These are phyloP conservation scores for Blechomonas ayalai DNA, from an alignment of 208 protist genomes.

Conservation along the genomic window DNA sequence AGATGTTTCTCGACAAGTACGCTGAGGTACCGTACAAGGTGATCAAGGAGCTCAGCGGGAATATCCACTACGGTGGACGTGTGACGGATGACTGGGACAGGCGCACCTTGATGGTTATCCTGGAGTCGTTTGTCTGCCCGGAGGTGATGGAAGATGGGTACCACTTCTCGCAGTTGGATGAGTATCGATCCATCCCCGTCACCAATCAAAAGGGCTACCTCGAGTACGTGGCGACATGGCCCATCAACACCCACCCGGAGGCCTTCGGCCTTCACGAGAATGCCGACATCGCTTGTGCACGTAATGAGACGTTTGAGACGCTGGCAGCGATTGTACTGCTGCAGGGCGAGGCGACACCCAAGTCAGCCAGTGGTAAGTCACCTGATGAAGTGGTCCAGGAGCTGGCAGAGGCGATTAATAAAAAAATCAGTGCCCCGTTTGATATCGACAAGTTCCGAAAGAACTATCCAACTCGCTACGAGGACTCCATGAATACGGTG, in stretches of 20 bases:
- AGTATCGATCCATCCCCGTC: slow-evolving; percentile 75
- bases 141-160: slow-evolving; percentile 91
- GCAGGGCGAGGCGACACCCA: slow-evolving; percentile 45
- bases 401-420: slow-evolving; percentile 74
- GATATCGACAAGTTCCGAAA: slow-evolving; percentile 79
- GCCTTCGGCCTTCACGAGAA: slow-evolving; percentile 97
- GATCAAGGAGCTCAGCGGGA: slow-evolving; percentile 92
- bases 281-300: slow-evolving; percentile 95
- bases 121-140: slow-evolving; percentile 89
- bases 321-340: slow-evolving; percentile 78
- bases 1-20: slow-evolving; percentile 97
- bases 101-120: slow-evolving; percentile 91
- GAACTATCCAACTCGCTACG: slow-evolving; percentile 93
- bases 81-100: slow-evolving; percentile 98
- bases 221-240: slow-evolving; percentile 88
- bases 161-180: slow-evolving; percentile 76
- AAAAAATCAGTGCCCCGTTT: slow-evolving; percentile 69
- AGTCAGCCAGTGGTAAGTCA: slow-evolving; percentile 27
- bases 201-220: slow-evolving; percentile 83
- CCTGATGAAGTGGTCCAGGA: slow-evolving; percentile 81
- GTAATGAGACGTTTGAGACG: slow-evolving; percentile 89
- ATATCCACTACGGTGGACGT: slow-evolving; percentile 98
- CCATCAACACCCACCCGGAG: slow-evolving; percentile 92
- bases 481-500: slow-evolving; percentile 98
- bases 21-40: slow-evolving; percentile 96